Evolutionary conservation across 2,329 filamentous ascomycete species (phyloP).

Genomic region (Diaporthe aspalathi): DNA sequence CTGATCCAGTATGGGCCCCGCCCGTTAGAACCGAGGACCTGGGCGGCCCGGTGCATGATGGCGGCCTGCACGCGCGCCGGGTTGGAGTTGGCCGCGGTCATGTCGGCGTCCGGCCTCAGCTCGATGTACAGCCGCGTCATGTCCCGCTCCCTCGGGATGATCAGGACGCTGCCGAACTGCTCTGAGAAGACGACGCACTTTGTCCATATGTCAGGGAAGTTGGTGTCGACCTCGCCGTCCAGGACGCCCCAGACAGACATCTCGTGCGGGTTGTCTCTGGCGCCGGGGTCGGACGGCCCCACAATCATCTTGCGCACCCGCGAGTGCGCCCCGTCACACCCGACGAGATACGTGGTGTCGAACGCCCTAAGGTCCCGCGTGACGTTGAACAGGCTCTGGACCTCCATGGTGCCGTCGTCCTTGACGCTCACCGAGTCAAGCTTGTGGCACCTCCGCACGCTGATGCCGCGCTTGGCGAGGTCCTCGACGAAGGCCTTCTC

Average conservation of each 20-base stretch:
- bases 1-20: constrained; percentile 61
- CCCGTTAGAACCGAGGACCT: constrained; percentile 60
- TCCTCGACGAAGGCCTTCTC: constrained; percentile 67
- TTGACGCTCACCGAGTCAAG: constrained; percentile 50
- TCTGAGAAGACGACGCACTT: constrained; percentile 78
- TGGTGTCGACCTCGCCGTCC: constrained; percentile 76
- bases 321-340: constrained; percentile 72
- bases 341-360: constrained; percentile 34
- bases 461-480: constrained; percentile 60
- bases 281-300: constrained; percentile 58
- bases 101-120: constrained; percentile 59
- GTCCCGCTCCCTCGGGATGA: constrained; percentile 78
- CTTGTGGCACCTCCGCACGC: constrained; percentile 53
- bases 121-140: constrained; percentile 75
- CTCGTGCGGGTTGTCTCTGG: constrained; percentile 65
- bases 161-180: constrained; percentile 75
- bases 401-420: constrained; percentile 55
- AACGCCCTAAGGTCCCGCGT: constrained; percentile 47
- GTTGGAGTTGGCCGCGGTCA: constrained; percentile 59
- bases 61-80: constrained; percentile 63
- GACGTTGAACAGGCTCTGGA: constrained; percentile 54
- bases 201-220: constrained; percentile 81
- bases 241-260: constrained; percentile 75
- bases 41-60: constrained; percentile 74
- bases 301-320: constrained; percentile 73